A percentile compares a stretch with the other conserved stretches of the same genome.
Conservation (phyloP, 352 stramenopile species). For the Globisporangium takayamanum region DNA sequence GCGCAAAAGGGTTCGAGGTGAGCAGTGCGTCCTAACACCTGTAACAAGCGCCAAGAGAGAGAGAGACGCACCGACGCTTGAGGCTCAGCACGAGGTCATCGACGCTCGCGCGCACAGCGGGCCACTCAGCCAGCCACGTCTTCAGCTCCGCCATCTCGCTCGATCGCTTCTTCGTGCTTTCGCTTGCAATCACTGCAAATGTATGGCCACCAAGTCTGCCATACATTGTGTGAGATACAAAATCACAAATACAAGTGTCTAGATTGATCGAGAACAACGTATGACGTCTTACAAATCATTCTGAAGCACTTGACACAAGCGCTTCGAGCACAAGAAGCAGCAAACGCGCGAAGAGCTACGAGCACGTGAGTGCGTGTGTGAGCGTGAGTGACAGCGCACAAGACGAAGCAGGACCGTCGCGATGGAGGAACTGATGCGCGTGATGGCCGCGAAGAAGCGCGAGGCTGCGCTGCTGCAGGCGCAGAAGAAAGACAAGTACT, state of each 20-base stretch:
- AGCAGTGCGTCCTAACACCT: background rate
- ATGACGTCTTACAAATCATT: too few relatives aligned
- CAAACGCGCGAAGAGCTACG: too few relatives aligned
- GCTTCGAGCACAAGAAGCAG: too few relatives aligned
- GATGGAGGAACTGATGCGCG: constrained; percentile 68
- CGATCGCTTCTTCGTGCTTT: background rate
- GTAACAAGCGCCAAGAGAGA: background rate
- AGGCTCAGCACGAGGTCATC: constrained; percentile 74
- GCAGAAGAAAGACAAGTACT: constrained; percentile 72
- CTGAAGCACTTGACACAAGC: too few relatives aligned
- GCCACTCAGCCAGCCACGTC: constrained; percentile 75
- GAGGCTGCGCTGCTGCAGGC: constrained; percentile 48
- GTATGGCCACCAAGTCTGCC: too few relatives aligned
- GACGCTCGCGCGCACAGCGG: constrained; percentile 54
- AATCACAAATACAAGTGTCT: background rate
- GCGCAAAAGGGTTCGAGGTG: constrained; percentile 6
- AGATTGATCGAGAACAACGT: too few relatives aligned
- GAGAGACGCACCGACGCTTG: constrained; percentile 50
- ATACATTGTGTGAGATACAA: too few relatives aligned
- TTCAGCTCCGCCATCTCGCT: constrained; percentile 31
- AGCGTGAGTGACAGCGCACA: background rate
- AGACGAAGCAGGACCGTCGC: background rate
- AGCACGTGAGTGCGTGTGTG: background rate
- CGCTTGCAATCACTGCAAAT: background rate
- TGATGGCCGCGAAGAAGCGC: constrained; percentile 82